Percentiles rank a stretch among this genome's conserved stretches.
Conservation (phyloP, 257 asterid genomes). For the Solanum piurae region DNA sequence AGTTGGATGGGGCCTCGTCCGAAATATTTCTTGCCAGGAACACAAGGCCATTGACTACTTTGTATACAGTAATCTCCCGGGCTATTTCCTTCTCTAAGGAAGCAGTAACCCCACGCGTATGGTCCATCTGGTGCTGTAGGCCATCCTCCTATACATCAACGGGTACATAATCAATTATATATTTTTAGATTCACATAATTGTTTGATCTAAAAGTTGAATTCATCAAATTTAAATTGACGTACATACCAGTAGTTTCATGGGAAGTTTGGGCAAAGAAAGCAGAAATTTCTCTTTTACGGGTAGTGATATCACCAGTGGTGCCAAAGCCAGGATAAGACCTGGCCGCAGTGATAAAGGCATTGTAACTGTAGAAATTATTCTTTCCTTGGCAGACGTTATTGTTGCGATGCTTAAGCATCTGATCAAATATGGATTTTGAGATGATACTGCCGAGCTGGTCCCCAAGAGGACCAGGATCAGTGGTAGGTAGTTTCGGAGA, state of each 20-base stretch:
- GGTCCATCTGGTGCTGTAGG: conserved; percentile 6
- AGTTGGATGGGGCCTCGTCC: conserved; percentile 30
- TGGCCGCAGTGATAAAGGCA: neutral
- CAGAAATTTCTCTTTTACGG: conserved; percentile 20
- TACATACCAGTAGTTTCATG: conserved; percentile 3
- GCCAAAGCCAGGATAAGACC: conserved; percentile 10
- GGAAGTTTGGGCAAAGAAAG: conserved; percentile 24
- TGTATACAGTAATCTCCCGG: neutral
- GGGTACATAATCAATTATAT: neutral
- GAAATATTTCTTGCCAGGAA: conserved; percentile 7
- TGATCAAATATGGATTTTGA: too few species aligned
- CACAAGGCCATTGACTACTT: conserved; percentile 16
- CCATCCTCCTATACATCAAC: conserved; percentile 13
- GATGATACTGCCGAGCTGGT: neutral
- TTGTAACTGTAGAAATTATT: conserved; percentile 9
- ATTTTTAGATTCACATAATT: too few species aligned
- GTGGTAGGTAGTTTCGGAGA: too few species aligned
- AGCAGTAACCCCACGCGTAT: conserved; percentile 18
- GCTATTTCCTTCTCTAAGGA: conserved; percentile 8
- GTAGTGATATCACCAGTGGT: conserved; percentile 11
- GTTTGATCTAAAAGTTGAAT: neutral
- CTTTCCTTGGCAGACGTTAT: conserved; percentile 1
- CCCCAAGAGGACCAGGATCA: neutral
- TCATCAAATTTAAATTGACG: neutral
- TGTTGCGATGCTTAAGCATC: too few species aligned